Percentiles rank a stretch among this genome's conserved stretches.
Conservation (phyloP, 306 rosid species). For the Glycine latifolia region DNA sequence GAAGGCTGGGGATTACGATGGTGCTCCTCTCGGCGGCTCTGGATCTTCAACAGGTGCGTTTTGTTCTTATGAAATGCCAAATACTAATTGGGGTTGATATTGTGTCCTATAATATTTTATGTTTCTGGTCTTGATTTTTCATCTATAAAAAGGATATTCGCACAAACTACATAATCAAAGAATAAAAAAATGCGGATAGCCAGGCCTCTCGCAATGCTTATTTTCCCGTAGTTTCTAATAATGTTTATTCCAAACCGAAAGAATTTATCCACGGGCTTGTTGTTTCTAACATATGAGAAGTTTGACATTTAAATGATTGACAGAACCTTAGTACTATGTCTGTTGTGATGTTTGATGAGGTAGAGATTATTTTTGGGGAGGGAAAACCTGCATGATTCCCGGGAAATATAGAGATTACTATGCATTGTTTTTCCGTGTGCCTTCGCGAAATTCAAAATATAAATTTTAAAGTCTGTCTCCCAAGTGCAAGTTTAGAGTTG, state of each 20-base stretch:
- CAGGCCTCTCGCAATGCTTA: neutral
- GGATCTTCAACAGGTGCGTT: conserved; percentile 61
- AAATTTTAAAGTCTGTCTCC: neutral
- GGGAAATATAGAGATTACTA: neutral
- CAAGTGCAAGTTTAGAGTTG: too few species aligned
- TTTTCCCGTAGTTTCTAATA: neutral
- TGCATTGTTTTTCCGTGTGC: neutral
- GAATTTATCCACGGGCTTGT: neutral
- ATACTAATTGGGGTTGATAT: neutral
- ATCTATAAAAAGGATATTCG: too few species aligned
- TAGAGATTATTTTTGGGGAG: neutral
- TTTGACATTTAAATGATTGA: neutral
- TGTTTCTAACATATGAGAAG: neutral
- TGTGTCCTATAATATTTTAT: neutral
- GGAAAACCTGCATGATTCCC: neutral
- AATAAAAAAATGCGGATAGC: neutral
- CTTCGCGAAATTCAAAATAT: neutral
- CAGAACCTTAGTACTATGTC: neutral
- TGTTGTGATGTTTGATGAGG: neutral
- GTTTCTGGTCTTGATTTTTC: neutral
- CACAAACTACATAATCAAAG: too few species aligned
- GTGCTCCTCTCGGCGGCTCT: conserved; percentile 51
- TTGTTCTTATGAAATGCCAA: neutral
- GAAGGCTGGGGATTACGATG: conserved; percentile 96
- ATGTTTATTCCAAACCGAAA: neutral